Base-by-base conservation (phyloP, 2,329 filamentous ascomycete genomes). In the Emericellopsis cladophorae region DNA sequence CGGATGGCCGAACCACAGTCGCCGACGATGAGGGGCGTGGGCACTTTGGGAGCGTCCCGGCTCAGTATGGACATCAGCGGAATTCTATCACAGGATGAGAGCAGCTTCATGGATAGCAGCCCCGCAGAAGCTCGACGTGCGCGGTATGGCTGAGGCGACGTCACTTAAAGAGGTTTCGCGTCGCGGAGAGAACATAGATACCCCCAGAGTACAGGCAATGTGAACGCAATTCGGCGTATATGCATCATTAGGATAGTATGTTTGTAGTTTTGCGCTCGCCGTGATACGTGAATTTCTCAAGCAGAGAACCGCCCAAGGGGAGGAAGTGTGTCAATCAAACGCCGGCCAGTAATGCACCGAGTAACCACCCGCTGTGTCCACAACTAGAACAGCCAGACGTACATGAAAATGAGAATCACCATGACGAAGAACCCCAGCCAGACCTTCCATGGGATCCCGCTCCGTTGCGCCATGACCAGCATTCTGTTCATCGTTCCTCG, bases 401-500 rank as follows among this genome's bases (percentile, higher is more conserved):
- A 98, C 50, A 79, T 76, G 61, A 98, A 98, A 49, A 96, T 60
- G 42, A 90, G 57, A 46, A 82, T 76, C 15, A 96, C 85, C 31
- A 80, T 84, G 6, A 78, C 71, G 58, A 98, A 95, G 64, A 98
- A 98, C 35, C 68, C 72, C 40, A 95, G 60, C 92, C 92, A 98
- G 43, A 89, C 84, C 62, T 77, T 90, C 92, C 92, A 98, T 54
- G 88, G 82, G 9, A 98, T 81, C n/a, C 92, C 92, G 2, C 89
- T 94, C 53, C 79, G 74, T 65, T 96, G 77, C 5, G 92, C 92
- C 92, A 98, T 98, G 41, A 90, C 58, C 49, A 96, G 65, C 92
- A 98, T 98, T 44, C 89, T 73, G 58, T 87, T 95, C 92, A 98
- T 96, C 15, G 93, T 96, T 41, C 90, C 88, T 36, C 81, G 76